Percentiles rank a stretch among this genome's conserved stretches.
These are phyloP conservation scores for Hemisphaericaspora lyxosophila DNA, from an alignment of 1,139 yeast species.

Conservation along the genomic window DNA sequence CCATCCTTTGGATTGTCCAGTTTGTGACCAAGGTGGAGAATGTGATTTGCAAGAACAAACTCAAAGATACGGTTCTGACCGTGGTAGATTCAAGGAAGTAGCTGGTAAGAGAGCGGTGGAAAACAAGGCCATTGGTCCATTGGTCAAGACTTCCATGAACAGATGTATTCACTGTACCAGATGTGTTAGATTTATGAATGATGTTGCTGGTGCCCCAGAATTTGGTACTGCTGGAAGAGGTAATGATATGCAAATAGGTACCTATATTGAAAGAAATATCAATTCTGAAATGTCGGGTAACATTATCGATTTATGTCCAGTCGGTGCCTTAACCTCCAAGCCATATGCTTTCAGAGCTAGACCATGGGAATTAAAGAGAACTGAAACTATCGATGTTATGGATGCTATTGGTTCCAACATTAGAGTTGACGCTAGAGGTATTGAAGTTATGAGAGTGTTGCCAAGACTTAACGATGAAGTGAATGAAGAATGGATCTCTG, in stretches of 20 bases:
- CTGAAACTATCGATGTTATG: conserved; percentile 82
- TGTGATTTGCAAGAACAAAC: conserved; percentile 92
- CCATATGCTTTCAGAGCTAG: conserved; percentile 91
- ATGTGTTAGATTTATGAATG: conserved; percentile 88
- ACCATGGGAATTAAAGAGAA: conserved; percentile 92
- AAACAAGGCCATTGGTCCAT: conserved; percentile 87
- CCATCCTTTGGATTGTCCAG: conserved; percentile 92
- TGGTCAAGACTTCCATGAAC: conserved; percentile 89
- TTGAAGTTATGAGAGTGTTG: conserved; percentile 83
- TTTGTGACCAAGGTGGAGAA: conserved; percentile 94
- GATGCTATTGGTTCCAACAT: conserved; percentile 84
- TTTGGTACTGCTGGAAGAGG: conserved; percentile 90
- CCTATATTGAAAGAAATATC: conserved; percentile 81
- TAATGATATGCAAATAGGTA: conserved; percentile 89
- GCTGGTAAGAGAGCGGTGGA: conserved; percentile 88
- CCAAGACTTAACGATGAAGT: conserved; percentile 86
- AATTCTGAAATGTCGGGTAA: conserved; percentile 87
- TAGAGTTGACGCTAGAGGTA: conserved; percentile 84
- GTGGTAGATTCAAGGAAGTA: conserved; percentile 81
- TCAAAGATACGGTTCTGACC: conserved; percentile 78
- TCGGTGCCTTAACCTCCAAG: conserved; percentile 86
- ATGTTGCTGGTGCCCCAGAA: conserved; percentile 92
- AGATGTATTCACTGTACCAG: conserved; percentile 93
- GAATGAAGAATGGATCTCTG: conserved; percentile 91
- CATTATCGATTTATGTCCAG: conserved; percentile 87